A percentile compares a stretch with the other conserved stretches of the same genome.
phyloP scores from a whole-genome alignment of 2,329 filamentous ascomycete genomes.

The Fusarium marasasianum region DNA sequence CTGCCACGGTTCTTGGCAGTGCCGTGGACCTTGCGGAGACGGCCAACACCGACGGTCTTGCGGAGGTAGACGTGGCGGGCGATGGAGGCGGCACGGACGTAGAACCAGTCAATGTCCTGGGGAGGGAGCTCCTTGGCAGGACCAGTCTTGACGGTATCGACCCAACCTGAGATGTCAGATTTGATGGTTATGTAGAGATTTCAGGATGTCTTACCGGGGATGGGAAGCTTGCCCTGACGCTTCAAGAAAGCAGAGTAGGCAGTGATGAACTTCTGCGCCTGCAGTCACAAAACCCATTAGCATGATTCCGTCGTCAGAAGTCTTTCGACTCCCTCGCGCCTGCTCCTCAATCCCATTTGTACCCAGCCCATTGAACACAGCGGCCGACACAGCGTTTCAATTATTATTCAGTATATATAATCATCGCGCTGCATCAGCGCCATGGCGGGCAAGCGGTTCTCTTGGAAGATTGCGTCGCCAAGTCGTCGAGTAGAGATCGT shows the following conservation, averaged over 20 bases:
- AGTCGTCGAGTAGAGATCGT: slow-evolving; percentile 40
- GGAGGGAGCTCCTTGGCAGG: slow-evolving; percentile 96
- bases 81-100: slow-evolving; percentile 89
- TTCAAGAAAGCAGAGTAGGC: slow-evolving; percentile 91
- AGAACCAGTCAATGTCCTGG: slow-evolving; percentile 98
- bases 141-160: slow-evolving; percentile 99
- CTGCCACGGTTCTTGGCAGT: slow-evolving; percentile 96
- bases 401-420: slow-evolving; percentile 1
- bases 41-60: slow-evolving; percentile 99
- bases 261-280: slow-evolving; percentile 90
- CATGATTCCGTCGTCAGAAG: slow-evolving; percentile 78
- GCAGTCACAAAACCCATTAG: slow-evolving; percentile 66
- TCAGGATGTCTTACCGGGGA: slow-evolving; percentile 73
- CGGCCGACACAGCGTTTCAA: slow-evolving; percentile 34
- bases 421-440: slow-evolving; percentile 35
- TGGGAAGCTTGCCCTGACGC: slow-evolving; percentile 91
- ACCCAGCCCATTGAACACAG: slow-evolving; percentile 30
- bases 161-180: slow-evolving; percentile 75
- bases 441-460: slow-evolving; percentile 35
- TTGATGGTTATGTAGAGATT: background rate
- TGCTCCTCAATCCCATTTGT: slow-evolving; percentile 62
- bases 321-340: slow-evolving; percentile 78
- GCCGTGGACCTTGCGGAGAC: slow-evolving; percentile 95
- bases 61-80: slow-evolving; percentile 99
- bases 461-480: slow-evolving; percentile 44